Base-by-base conservation (phyloP, 2,329 filamentous ascomycete genomes). In the Mollisiaceae sp. region DNA sequence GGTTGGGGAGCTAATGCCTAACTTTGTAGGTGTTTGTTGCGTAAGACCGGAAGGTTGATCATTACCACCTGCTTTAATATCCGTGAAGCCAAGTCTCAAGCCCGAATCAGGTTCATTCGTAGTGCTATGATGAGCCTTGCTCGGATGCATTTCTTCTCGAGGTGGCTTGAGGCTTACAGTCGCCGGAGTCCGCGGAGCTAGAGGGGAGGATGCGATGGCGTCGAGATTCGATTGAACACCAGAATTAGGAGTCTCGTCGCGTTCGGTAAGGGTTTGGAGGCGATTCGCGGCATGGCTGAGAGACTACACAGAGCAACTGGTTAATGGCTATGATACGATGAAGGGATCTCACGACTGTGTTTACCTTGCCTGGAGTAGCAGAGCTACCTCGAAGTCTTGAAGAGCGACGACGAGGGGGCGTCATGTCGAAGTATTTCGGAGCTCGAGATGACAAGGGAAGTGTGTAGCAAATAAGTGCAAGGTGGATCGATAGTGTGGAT, bases 101-200 rank as follows among this genome's bases (percentile, higher is more conserved):
- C 91, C 93, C 12, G 93, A 93, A 32, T 95, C 93, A 1, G 90
- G 86, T 54, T 91, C 82, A 62, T 91, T 91, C 67, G 88, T 90
- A 24, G 91, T 94, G 69, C 84, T 89, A 62, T 86, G 84, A 64
- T 95, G 92, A 64, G 88, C 86, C 75, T 91, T 91, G 80, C 91
- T 91, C 9, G 94, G 94, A 76, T 97, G 94, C 94, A 97, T 97
- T 77, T 97, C 93, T 66, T 89, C 87, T 69, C 85, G 84, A 57
- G 90, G 82, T 27, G 92, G 91, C 79, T 91, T 90, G 71, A 90
- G 81, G 4, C 88, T 87, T 15, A 84, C 85, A 45, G 86, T 86
- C 47, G 82, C 83, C 5, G 93, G 93, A 1, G 91, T 90, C 65
- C 68, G 68, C 32, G 75, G 75, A 55, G 68, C 65, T 22, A 68